Conservation (phyloP, 75 land plant genomes). For the Cryptomeria japonica region DNA sequence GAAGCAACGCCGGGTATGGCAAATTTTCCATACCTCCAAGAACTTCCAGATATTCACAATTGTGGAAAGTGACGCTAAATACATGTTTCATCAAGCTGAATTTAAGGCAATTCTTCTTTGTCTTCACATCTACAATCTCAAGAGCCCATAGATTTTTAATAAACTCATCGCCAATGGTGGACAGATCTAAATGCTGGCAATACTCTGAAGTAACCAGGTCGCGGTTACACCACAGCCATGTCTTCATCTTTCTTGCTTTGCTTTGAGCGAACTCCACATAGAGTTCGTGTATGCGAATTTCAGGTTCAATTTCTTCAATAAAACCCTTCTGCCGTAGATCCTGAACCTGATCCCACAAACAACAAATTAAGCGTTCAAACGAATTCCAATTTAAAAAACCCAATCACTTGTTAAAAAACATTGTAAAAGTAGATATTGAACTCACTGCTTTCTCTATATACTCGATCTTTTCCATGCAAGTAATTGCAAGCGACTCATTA, state of each 20-base stretch:
- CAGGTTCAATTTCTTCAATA: neutral
- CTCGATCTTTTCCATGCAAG: neutral
- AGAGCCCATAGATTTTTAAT: neutral
- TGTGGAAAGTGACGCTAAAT: neutral
- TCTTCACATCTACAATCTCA: neutral
- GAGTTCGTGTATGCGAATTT: neutral
- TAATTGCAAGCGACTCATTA: neutral
- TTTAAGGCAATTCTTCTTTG: neutral
- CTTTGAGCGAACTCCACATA: neutral
- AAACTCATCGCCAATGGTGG: neutral
- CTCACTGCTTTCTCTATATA: neutral
- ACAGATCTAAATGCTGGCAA: neutral
- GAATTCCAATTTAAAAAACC: neutral
- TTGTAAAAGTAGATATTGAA: neutral
- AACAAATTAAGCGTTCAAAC: neutral
- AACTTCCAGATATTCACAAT: neutral
- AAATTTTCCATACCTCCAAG: neutral
- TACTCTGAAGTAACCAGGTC: neutral
- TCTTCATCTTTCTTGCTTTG: neutral
- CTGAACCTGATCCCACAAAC: neutral
- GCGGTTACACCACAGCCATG: neutral
- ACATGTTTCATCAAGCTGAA: neutral
- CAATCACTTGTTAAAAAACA: no score
- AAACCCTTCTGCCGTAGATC: neutral
- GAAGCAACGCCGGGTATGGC: neutral